phyloP scores from a whole-genome alignment of 345 rosid species.

The Fremontodendron californicum region DNA sequence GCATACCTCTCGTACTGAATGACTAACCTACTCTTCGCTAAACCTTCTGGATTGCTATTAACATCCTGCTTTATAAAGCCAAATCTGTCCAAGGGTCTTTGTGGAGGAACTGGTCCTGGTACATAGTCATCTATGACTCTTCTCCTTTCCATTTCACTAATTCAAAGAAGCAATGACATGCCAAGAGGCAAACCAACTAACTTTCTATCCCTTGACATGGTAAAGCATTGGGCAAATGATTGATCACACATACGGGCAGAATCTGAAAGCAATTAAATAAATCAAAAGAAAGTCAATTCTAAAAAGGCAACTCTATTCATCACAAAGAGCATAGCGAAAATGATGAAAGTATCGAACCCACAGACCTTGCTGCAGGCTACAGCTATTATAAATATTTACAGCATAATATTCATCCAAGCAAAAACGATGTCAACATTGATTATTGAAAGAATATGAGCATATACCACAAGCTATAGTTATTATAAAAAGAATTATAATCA shows the following conservation, averaged over 20 bases:
- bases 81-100: constrained; percentile 61
- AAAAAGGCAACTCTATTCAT: not conserved
- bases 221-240: constrained; percentile 8
- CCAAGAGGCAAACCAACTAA: constrained; percentile 11
- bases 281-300: not conserved
- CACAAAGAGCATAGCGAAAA: not conserved
- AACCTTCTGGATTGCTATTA: constrained; percentile 43
- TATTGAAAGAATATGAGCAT: not conserved
- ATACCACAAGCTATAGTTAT: not conserved
- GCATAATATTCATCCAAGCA: not conserved
- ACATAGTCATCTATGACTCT: constrained; percentile 52
- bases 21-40: constrained; percentile 47
- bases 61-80: constrained; percentile 72
- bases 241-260: constrained; percentile 6
- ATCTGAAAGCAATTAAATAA: constrained; percentile 16
- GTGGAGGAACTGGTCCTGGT: constrained; percentile 58
- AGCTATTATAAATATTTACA: not conserved
- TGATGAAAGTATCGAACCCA: not conserved
- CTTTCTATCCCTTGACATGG: constrained; percentile 25
- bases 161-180: constrained; percentile 22
- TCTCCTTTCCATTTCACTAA: constrained; percentile 62
- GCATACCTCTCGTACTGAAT: constrained; percentile 51
- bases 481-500: not conserved
- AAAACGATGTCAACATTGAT: not conserved
- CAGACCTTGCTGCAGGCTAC: not conserved